Base-by-base conservation (phyloP, 2,329 filamentous ascomycete species). In the Colletotrichum sp. region DNA sequence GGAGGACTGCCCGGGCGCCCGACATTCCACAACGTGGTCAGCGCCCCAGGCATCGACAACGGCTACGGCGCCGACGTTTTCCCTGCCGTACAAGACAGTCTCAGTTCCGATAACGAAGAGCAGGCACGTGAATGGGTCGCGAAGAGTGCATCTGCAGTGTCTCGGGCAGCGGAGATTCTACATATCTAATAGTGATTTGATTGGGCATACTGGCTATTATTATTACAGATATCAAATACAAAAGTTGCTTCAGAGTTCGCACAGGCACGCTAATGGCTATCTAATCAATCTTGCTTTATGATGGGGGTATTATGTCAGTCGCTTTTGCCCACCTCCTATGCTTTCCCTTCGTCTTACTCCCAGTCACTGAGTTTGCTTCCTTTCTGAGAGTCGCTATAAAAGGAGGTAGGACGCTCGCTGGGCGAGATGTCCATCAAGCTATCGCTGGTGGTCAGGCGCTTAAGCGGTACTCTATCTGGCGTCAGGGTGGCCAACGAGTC, bases 401-500 rank as follows among this genome's bases (percentile, higher is more conserved):
- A 16, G 0, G 74, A 75, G 1, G 13, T 59, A 24, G 6, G 10
- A 0, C 68, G 32, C 24, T 75, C 74, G 22, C 57, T 73, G 13
- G 26, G 57, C 2, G 48, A 59, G 1, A 74, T 39, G 2, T 65
- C 36, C 16, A 65, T 18, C 8, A 69, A 9, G 32, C 70, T 75
- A 6, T 75, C 74, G 59, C 44, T 69, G 3, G 73, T 75, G 13
- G 59, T 55, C 1, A 75, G 34, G 3, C 74, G 63, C 18, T 36
- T 63, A 3, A 75, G 30, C 6, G 74, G 74, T 8, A 75, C 28
- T 0, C 64, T 22, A 5, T 74, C 74, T 3, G 81, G 79, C 30
- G 79, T 82, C 77, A 80, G 75, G 7, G 70, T 81, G 15, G 77
- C 80, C 13, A 82, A 79, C 4, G 82, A 78, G 24, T 78, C 77